These are phyloP conservation scores for Leccinum subgranulosum DNA, from an alignment of 768 basidiomycete species.

Conservation along the genomic window DNA sequence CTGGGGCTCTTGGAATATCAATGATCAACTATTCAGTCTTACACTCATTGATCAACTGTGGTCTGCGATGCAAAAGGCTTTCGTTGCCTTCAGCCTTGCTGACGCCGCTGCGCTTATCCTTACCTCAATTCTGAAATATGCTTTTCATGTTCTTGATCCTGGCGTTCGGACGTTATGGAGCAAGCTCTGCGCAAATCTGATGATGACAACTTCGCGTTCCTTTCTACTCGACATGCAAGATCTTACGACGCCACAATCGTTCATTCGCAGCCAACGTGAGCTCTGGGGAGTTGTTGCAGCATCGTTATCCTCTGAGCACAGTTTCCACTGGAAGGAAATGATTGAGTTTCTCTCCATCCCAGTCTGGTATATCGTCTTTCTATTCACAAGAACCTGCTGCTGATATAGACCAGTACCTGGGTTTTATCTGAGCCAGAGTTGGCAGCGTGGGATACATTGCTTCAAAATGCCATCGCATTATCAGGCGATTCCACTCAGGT, in stretches of 20 bases:
- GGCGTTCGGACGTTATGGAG: conserved; percentile 45
- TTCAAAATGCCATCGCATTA: conserved; percentile 31
- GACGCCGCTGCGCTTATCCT: conserved; percentile 47
- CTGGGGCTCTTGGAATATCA: conserved; percentile 21
- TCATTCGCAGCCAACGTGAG: conserved; percentile 30
- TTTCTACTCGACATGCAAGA: conserved; percentile 36
- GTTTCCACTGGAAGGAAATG: conserved; percentile 39
- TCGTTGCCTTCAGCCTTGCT: conserved; percentile 38
- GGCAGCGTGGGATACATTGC: conserved; percentile 39
- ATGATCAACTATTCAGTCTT: conserved; percentile 39
- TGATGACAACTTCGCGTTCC: conserved; percentile 40
- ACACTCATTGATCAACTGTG: conserved; percentile 45
- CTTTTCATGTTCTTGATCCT: conserved; percentile 40
- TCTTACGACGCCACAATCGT: conserved; percentile 23
- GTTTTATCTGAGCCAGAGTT: conserved; percentile 40
- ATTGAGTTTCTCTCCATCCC: conserved; percentile 47
- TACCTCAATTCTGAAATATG: conserved; percentile 40
- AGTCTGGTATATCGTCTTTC: conserved; percentile 37
- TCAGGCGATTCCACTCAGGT: conserved; percentile 12
- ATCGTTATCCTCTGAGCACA: conserved; percentile 25
- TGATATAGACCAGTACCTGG: conserved; percentile 39
- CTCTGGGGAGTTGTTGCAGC: conserved; percentile 48
- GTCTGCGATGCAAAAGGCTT: conserved; percentile 49
- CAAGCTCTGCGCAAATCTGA: conserved; percentile 45
- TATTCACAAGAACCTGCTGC: not conserved